Evolutionary conservation across 441 rosid species (phyloP), one percentile per base, ranked within the genome.

Genomic region (Viola pubescens): DNA sequence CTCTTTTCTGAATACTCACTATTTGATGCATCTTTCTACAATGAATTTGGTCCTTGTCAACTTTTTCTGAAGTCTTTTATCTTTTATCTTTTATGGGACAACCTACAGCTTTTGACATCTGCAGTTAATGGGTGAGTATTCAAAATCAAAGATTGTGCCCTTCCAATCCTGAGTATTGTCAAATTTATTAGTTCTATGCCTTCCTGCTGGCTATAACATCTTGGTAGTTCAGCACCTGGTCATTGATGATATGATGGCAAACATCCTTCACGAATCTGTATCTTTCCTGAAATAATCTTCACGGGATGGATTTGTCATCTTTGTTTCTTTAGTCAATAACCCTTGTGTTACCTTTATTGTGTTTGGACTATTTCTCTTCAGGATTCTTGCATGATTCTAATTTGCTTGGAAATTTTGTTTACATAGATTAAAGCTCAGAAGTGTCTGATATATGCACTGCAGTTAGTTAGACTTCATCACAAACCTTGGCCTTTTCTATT

Each of bases 401-500:
- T 39, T 38, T 59, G 52, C 38, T 8, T 10, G n/a, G 8, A 14
- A 34, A 10, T 42, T 9, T 52, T 26, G 7, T 10, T 0, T 37
- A 3, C 26, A 37, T 55, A 56, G 10, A 4, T 46, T 3, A 46
- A 46, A 46, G 4, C n/a, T 6, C n/a, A 46, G 9, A 46, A 46
- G n/a, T 46, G n/a, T 7, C n/a, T 46, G 49, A 10, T 9, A 0
- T 46, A 46, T 10, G 34, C 34, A 26, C 34, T 56, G 48, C 2
- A 8, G 40, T 7, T 11, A 8, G 11, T 6, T 55, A 40, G 50
- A n/a, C 26, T 41, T 19, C 45, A 39, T 56, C 14, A 26, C 44
- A 13, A 48, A n/a, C 19, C 52, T 19, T 37, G 37, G 13, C 7
- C 16, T 5, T 47, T 59, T 56, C 55, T 65, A 38, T 49, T 49